Base-by-base conservation (phyloP, 2,329 filamentous ascomycete genomes). In the Diaporthe citri region DNA sequence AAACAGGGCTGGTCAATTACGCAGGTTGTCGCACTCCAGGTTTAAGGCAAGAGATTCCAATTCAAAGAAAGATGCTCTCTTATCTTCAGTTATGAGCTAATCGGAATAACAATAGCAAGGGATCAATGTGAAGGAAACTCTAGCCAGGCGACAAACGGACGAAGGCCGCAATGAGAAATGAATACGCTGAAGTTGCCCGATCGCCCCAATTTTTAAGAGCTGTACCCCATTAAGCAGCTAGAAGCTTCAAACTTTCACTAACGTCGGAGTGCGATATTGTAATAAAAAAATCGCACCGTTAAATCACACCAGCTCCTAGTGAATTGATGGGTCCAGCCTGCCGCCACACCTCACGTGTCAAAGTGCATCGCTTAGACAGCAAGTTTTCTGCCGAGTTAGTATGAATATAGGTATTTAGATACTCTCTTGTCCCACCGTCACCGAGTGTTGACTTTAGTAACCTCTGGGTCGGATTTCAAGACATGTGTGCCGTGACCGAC, bases 241-340 rank as follows among this genome's bases (percentile, higher is more conserved):
- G 48, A 1, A 25, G 12, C n/a, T 4, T 20, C 12, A 9, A 2
- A 2, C 52, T 56, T 31, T 36, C 1, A 13, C n/a, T 41, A 3
- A 6, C 0, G 17, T 6, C 17, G 9, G 13, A 8, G 25, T 22
- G 1, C 1, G 3, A 22, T 9, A 3, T 20, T 43, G 8, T n/a
- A 43, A 46, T 10, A 9, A 43, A 5, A 5, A 10, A 46, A 12
- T 12, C 28, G 1, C 36, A 31, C 39, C 17, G 5, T 62, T 31
- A 0, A 10, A 43, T 46, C n/a, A 46, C 3, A 43, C 7, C 59
- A 22, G n/a, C 2, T 9, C 31, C 4, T 62, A 2, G 20, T 12
- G 2, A 28, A 25, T 31, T 13, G n/a, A 31, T 7, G 34, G 1
- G 25, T 28, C 59, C 25, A 31, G 25, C n/a, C 25, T n/a, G 22